A percentile compares a stretch with the other conserved stretches of the same genome.
Conservation (phyloP, 192 early-diverging fungal species). For the Backusella psychrophila region DNA sequence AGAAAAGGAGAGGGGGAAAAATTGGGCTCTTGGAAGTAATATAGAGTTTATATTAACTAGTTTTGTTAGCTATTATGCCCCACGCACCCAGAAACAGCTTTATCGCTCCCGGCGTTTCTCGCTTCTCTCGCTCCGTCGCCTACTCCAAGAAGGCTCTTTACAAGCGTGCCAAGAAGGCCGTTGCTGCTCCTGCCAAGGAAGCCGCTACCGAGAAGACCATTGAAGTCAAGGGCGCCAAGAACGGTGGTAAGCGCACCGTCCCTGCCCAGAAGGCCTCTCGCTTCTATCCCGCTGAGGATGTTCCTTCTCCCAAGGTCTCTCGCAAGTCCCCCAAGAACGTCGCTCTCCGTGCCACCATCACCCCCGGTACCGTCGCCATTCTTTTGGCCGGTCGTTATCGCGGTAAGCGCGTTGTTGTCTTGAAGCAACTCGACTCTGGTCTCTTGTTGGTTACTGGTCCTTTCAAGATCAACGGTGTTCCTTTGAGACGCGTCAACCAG, state of each 20-base stretch:
- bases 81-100: constrained; percentile 76
- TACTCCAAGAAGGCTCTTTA: constrained; percentile 87
- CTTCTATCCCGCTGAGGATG: constrained; percentile 88
- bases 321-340: constrained; percentile 74
- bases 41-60: background rate
- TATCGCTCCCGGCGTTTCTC: constrained; percentile 82
- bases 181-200: constrained; percentile 47
- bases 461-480: constrained; percentile 98
- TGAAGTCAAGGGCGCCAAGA: constrained; percentile 79
- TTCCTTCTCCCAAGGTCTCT: constrained; percentile 70
- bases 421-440: constrained; percentile 94
- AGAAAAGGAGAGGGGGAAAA: background rate
- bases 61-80: constrained; percentile 40
- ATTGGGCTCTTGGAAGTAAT: background rate
- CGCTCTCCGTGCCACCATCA: constrained; percentile 88
- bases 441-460: constrained; percentile 97
- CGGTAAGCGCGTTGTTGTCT: constrained; percentile 98
- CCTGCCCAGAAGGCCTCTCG: constrained; percentile 66
- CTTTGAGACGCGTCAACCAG: constrained; percentile 97
- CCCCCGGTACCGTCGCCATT: constrained; percentile 97
- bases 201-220: constrained; percentile 62
- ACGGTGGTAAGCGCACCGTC: constrained; percentile 71
- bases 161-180: constrained; percentile 79
- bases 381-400: constrained; percentile 93
- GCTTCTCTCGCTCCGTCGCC: constrained; percentile 77